Evolutionary conservation across 2,329 filamentous ascomycete species (phyloP).

Genomic region (Scedosporium minutisporum): DNA sequence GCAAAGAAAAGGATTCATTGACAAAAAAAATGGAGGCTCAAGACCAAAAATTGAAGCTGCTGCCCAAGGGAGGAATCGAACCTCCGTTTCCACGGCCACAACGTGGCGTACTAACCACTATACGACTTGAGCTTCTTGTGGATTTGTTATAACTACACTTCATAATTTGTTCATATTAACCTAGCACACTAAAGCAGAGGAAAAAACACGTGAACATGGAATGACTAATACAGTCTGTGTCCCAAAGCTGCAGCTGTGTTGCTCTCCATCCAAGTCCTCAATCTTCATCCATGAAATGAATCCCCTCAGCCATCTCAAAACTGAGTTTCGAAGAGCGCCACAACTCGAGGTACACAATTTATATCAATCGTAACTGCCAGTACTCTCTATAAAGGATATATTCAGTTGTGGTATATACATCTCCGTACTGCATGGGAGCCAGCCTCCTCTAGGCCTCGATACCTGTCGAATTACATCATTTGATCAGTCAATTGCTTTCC

Average conservation of each 20-base stretch:
- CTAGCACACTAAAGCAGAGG: background rate
- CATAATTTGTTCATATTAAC: background rate
- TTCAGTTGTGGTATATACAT: background rate
- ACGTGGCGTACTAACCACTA: slow-evolving; percentile 7
- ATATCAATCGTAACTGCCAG: background rate
- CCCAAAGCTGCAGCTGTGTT: too few species aligned
- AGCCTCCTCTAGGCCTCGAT: too few species aligned
- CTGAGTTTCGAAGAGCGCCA: background rate
- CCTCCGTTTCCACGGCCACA: slow-evolving; percentile 7
- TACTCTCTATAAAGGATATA: background rate
- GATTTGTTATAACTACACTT: background rate
- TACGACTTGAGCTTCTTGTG: slow-evolving; percentile 6
- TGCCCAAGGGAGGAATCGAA: slow-evolving; percentile 8
- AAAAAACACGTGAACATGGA: background rate
- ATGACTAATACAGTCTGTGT: background rate
- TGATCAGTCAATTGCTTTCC: background rate
- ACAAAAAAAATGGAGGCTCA: background rate
- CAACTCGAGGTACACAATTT: background rate
- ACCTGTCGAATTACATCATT: too few species aligned
- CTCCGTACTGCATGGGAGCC: background rate
- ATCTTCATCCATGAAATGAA: background rate
- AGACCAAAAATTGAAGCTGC: background rate
- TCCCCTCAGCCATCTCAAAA: background rate
- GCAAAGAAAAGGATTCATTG: too few species aligned
- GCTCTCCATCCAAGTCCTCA: too few species aligned